phyloP scores from a whole-genome alignment of 495 filamentous ascomycete genomes.

The Umbilicaria muhlenbergii region DNA sequence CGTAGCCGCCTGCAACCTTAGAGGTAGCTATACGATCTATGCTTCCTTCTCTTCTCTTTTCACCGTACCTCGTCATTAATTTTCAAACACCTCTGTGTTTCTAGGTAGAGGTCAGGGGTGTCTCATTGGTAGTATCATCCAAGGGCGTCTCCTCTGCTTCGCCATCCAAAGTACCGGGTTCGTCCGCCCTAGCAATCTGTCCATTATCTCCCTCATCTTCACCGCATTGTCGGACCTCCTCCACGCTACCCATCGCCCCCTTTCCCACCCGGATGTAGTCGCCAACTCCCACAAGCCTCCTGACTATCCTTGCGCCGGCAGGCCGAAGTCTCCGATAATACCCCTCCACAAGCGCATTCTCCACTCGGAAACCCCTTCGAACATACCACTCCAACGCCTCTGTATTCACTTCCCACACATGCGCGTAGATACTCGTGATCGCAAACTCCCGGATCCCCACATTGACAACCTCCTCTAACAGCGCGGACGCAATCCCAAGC shows the following conservation, averaged over 20 bases:
- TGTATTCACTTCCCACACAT: conserved; percentile 87
- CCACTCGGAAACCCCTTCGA: conserved; percentile 55
- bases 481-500: conserved; percentile 60
- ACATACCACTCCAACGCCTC: conserved; percentile 80
- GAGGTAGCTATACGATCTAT: no score
- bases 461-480: conserved; percentile 44
- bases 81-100: no score
- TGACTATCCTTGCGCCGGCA: conserved; percentile 61
- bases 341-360: conserved; percentile 41
- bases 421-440: conserved; percentile 54
- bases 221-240: no score
- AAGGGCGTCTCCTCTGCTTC: no score
- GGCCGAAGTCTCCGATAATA: conserved; percentile 83
- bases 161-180: no score
- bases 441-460: conserved; percentile 23
- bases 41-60: no score
- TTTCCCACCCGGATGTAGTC: conserved; percentile 6
- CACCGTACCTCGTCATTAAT: no score
- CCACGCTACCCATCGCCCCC: neutral
- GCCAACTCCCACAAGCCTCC: conserved; percentile 22
- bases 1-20: no score
- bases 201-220: no score
- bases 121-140: no score
- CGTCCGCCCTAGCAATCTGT: no score
- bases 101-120: no score